Conservation (phyloP, 2,329 filamentous ascomycete species). For the Sporothrix brunneoviolacea region DNA sequence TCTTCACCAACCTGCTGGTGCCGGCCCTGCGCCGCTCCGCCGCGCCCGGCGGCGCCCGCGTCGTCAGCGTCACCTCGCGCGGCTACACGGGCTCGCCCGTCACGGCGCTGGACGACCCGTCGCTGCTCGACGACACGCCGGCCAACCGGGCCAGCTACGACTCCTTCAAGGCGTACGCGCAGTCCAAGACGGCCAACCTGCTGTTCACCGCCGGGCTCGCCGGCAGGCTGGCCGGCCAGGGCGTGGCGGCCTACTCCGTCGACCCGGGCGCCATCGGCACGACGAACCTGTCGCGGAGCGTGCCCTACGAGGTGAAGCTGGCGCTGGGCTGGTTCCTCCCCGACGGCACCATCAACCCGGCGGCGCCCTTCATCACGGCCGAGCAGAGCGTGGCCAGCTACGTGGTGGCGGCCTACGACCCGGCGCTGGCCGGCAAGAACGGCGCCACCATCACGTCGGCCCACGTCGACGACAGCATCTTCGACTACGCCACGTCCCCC, state of each 20-base stretch:
- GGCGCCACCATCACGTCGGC: conserved; percentile 4
- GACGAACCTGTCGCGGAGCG: conserved; percentile 10
- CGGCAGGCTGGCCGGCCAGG: conserved; percentile 24
- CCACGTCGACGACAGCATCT: conserved; percentile 26
- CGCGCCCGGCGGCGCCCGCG: conserved; percentile 26
- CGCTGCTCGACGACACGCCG: conserved; percentile 30
- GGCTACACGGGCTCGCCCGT: conserved; percentile 35
- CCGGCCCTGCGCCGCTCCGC: conserved; percentile 31
- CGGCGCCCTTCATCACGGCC: conserved; percentile 18
- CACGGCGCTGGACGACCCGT: conserved; percentile 39
- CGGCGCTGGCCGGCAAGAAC: conserved; percentile 21
- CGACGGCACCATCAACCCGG: conserved; percentile 33
- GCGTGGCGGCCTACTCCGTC: conserved; percentile 33
- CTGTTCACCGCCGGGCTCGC: conserved; percentile 37
- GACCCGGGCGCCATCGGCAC: conserved; percentile 32
- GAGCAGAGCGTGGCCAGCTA: conserved; percentile 29
- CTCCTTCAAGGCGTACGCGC: conserved; percentile 37
- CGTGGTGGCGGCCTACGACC: conserved; percentile 33
- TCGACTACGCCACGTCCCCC: conserved; percentile 20
- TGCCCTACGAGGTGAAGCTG: conserved; percentile 3
- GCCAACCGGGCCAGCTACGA: conserved; percentile 20
- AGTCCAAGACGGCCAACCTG: conserved; percentile 47
- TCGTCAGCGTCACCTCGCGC: conserved; percentile 38
- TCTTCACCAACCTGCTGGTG: conserved; percentile 42
- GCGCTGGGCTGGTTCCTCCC: conserved; percentile 21